phyloP scores from a whole-genome alignment of 2,329 filamentous ascomycete genomes.

The Cercospora zeina region DNA sequence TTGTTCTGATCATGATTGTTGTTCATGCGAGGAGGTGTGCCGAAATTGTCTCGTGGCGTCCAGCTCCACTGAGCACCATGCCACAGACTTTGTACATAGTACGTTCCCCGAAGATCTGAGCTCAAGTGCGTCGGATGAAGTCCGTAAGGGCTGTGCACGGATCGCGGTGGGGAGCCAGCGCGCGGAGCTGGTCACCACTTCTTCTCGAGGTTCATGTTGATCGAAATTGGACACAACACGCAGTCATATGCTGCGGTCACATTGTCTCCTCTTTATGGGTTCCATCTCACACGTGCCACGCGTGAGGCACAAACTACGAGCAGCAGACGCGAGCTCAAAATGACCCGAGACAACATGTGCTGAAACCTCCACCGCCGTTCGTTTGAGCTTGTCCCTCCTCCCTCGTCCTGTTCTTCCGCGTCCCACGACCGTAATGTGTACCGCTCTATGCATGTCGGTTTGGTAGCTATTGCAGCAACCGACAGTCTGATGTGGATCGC shows the following conservation, averaged over 20 bases:
- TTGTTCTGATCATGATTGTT: too few relatives aligned
- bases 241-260: background rate
- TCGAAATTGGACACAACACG: background rate
- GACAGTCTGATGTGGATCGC: background rate
- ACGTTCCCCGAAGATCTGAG: background rate
- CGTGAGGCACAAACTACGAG: background rate
- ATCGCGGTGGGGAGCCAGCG: slow-evolving; percentile 1
- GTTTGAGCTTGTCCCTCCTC: background rate
- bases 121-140: background rate
- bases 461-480: background rate
- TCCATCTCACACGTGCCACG: background rate
- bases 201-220: background rate
- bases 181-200: background rate
- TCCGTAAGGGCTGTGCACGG: background rate
- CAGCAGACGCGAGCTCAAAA: background rate
- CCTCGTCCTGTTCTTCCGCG: background rate
- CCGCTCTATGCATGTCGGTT: background rate
- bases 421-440: background rate
- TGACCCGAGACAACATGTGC: background rate
- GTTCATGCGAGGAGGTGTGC: too few relatives aligned
- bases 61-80: too few relatives aligned
- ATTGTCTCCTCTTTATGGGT: background rate
- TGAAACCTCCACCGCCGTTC: background rate
- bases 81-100: too few relatives aligned
- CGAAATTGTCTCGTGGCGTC: too few relatives aligned